phyloP scores from a whole-genome alignment of 805 yeast genomes.

The Wickerhamiella kazuoi region DNA sequence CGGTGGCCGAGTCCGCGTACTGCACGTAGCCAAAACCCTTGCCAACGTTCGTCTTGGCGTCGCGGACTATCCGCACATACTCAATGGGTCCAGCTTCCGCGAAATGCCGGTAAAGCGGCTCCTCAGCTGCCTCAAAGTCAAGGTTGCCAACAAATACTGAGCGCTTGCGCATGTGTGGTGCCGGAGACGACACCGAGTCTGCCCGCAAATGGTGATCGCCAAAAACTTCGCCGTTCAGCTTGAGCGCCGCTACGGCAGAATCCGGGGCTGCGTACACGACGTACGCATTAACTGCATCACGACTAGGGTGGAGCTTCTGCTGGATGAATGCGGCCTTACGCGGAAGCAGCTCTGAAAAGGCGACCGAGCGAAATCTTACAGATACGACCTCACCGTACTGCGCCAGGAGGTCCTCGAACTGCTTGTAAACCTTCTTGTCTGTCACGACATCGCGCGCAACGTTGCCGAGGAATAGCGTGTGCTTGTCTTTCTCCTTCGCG shows the following conservation, averaged over 20 bases:
- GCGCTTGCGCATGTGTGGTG: conserved; percentile 64
- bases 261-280: conserved; percentile 49
- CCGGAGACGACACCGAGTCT: conserved; percentile 85
- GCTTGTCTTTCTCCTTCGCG: conserved; percentile 69
- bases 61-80: conserved; percentile 79
- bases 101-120: conserved; percentile 71
- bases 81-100: conserved; percentile 52
- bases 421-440: conserved; percentile 40
- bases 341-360: conserved; percentile 74
- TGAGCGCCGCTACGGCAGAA: conserved; percentile 26
- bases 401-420: conserved; percentile 45
- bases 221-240: conserved; percentile 51
- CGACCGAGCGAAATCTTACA: conserved; percentile 78
- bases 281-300: conserved; percentile 78
- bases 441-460: conserved; percentile 48
- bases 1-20: conserved; percentile 47
- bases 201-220: conserved; percentile 66
- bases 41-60: conserved; percentile 83
- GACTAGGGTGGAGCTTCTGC: conserved; percentile 54
- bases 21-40: conserved; percentile 96
- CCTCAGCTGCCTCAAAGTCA: conserved; percentile 86
- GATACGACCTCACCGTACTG: conserved; percentile 42
- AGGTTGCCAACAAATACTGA: conserved; percentile 86
- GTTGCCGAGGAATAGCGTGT: conserved; percentile 80
- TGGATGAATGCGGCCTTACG: conserved; percentile 79